phyloP scores from a whole-genome alignment of 306 rosid species.

The Rosa lucieae region DNA sequence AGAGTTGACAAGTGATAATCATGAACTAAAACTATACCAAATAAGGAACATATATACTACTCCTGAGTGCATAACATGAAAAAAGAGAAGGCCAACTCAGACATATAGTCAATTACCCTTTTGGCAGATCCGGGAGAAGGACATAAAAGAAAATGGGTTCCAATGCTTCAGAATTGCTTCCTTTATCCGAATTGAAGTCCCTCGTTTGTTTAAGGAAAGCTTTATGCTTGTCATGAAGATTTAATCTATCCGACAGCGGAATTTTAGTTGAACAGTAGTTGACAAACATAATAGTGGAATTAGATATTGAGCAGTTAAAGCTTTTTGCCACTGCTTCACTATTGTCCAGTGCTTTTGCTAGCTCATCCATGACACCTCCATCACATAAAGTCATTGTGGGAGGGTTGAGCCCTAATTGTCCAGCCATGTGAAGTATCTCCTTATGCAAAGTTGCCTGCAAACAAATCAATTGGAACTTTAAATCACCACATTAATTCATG shows the following conservation, averaged over 20 bases:
- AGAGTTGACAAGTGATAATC: not conserved
- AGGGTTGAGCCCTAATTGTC: constrained; percentile 93
- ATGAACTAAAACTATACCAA: not conserved
- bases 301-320: constrained; percentile 73
- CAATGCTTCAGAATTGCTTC: constrained; percentile 32
- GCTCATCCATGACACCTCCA: constrained; percentile 67
- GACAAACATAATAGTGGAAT: constrained; percentile 61
- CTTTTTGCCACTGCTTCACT: constrained; percentile 89
- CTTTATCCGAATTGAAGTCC: constrained; percentile 35
- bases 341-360: constrained; percentile 76
- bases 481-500: not conserved
- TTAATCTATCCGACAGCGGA: constrained; percentile 43
- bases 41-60: not conserved
- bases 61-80: constrained; percentile 4
- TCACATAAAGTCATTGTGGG: constrained; percentile 79
- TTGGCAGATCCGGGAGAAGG: constrained; percentile 84
- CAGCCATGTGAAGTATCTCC: constrained; percentile 96
- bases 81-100: not conserved
- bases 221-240: constrained; percentile 56
- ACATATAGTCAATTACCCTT: constrained; percentile 48
- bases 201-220: constrained; percentile 52
- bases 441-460: constrained; percentile 84
- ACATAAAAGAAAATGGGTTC: constrained; percentile 66
- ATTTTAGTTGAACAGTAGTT: constrained; percentile 65
- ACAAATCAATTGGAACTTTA: constrained; percentile 14